Percentiles rank a stretch among this genome's conserved stretches.
phyloP scores from a whole-genome alignment of 495 filamentous ascomycete species.

The Lasiosphaeria miniovina region DNA sequence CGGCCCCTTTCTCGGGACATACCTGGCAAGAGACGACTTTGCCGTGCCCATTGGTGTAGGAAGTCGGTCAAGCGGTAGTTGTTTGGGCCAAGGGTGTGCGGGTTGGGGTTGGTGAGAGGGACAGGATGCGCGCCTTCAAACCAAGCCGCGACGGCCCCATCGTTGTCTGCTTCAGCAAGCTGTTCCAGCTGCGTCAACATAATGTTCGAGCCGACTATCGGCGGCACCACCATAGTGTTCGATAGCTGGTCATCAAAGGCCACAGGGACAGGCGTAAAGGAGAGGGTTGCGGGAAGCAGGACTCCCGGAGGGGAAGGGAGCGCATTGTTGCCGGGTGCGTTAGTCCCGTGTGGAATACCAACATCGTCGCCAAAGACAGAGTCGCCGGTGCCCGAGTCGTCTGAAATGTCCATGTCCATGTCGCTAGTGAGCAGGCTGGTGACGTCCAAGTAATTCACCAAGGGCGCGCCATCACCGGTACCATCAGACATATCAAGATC shows the following conservation, averaged over 20 bases:
- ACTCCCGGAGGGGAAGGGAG: too few relatives aligned
- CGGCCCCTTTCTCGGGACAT: constrained; percentile 12
- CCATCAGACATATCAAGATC: constrained; percentile 20
- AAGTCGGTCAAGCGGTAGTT: constrained; percentile 32
- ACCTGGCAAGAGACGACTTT: constrained; percentile 13
- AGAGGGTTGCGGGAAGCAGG: not conserved
- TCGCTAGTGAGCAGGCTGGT: constrained; percentile 20
- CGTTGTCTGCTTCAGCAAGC: constrained; percentile 2
- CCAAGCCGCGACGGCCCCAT: constrained; percentile 8
- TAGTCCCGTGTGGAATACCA: not conserved
- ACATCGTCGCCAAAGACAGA: not conserved
- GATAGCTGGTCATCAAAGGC: not conserved
- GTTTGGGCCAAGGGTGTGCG: constrained; percentile 23
- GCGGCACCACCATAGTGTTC: constrained; percentile 2
- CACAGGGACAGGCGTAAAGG: not conserved
- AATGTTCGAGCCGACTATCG: constrained; percentile 1
- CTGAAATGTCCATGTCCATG: constrained; percentile 18
- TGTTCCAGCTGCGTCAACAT: constrained; percentile 9
- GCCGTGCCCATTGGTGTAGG: constrained; percentile 32
- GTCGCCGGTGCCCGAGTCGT: constrained; percentile 5
- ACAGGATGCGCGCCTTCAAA: constrained; percentile 17
- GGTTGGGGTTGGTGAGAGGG: constrained; percentile 21
- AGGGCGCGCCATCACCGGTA: constrained; percentile 15
- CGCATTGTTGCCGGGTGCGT: not conserved
- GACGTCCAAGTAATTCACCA: constrained; percentile 19